Percentiles rank a stretch among this genome's conserved stretches.
Evolutionary conservation across 805 yeast species (phyloP).

Genomic region (Schizosaccharomyces octosporus): DNA sequence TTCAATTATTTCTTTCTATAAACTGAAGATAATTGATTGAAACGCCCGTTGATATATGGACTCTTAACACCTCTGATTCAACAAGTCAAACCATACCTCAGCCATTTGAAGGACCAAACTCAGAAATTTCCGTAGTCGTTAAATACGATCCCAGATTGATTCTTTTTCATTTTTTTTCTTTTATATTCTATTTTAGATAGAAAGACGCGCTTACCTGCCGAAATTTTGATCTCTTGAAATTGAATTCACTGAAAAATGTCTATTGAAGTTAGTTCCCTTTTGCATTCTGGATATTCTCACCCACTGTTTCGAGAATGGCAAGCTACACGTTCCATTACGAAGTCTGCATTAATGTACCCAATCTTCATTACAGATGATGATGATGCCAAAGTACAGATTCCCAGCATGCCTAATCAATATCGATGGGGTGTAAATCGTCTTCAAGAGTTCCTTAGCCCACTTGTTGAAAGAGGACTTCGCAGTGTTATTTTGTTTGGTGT

Average conservation of each 20-base stretch:
- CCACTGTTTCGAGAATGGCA: slow-evolving; percentile 84
- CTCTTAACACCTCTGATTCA: too few species aligned
- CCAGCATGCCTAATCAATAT: slow-evolving; percentile 66
- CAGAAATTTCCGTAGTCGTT: too few species aligned
- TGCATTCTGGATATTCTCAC: slow-evolving; percentile 88
- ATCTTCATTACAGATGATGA: slow-evolving; percentile 58
- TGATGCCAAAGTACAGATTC: slow-evolving; percentile 54
- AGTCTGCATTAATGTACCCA: slow-evolving; percentile 55
- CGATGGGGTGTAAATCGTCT: slow-evolving; percentile 55
- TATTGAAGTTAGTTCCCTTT: slow-evolving; percentile 23
- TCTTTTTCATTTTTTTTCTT: too few species aligned
- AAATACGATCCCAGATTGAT: too few species aligned
- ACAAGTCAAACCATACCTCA: too few species aligned
- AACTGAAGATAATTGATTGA: too few species aligned
- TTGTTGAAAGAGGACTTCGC: slow-evolving; percentile 58
- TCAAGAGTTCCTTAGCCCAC: slow-evolving; percentile 38
- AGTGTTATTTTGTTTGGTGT: slow-evolving; percentile 87
- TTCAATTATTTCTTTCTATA: too few species aligned
- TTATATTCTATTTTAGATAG: too few species aligned
- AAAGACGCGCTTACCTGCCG: too few species aligned
- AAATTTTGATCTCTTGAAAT: too few species aligned
- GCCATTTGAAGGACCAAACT: too few species aligned
- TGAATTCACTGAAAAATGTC: background rate
- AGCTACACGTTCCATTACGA: slow-evolving; percentile 53
- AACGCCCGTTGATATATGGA: too few species aligned